Conservation (phyloP, 192 early-diverging fungal species). For the Phycomyces blakesleeanus region DNA sequence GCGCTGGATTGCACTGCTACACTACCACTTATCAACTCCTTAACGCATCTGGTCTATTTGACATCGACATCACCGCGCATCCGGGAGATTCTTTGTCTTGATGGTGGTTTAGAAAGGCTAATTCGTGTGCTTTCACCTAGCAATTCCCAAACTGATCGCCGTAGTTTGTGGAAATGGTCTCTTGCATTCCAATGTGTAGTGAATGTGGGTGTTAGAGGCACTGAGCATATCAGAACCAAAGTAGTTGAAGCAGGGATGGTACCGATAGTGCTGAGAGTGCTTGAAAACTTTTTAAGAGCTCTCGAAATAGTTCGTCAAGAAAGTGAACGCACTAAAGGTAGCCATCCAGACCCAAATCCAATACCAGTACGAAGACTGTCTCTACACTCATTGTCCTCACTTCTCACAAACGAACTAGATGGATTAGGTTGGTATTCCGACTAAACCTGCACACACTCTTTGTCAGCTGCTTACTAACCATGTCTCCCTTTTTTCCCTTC, state of each 20-base stretch:
- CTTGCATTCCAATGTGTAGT: conserved; percentile 81
- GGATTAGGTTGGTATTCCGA: conserved; percentile 28
- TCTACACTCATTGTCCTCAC: too few species aligned
- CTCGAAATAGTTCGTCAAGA: conserved; percentile 29
- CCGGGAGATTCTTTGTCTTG: conserved; percentile 72
- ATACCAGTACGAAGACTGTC: too few species aligned
- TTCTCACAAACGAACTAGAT: background rate
- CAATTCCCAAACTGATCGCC: conserved; percentile 43
- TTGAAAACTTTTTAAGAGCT: conserved; percentile 59
- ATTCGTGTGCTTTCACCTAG: conserved; percentile 68
- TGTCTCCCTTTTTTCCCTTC: background rate
- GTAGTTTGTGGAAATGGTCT: conserved; percentile 78
- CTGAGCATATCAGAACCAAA: conserved; percentile 71
- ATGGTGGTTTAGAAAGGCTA: conserved; percentile 87
- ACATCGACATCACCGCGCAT: conserved; percentile 79
- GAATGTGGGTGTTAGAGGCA: conserved; percentile 84
- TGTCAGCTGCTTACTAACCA: background rate
- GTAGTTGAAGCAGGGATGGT: conserved; percentile 87
- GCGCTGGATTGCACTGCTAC: conserved; percentile 87
- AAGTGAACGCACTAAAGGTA: background rate
- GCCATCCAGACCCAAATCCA: too few species aligned
- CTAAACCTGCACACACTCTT: background rate
- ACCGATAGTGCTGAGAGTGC: conserved; percentile 73
- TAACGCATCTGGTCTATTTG: conserved; percentile 84
- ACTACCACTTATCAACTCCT: conserved; percentile 84